Evolutionary conservation across 768 basidiomycete genomes (phyloP).

Genomic region (Kwoniella sp.): DNA sequence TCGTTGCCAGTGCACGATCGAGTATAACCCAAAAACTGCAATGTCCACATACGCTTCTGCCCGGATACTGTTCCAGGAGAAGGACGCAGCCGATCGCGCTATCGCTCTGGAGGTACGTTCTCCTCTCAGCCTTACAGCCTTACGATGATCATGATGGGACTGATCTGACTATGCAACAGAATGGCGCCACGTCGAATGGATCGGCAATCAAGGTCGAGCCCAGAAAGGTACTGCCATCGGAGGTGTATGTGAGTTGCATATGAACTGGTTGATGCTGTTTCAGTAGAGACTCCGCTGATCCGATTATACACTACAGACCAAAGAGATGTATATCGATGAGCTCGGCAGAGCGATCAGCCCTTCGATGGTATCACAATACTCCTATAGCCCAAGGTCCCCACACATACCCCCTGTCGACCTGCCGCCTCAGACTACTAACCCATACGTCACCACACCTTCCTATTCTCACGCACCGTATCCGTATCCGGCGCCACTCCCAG

Average conservation of each 20-base stretch:
- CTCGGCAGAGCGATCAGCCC: constrained; percentile 33
- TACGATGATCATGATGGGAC: constrained; percentile 22
- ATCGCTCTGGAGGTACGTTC: constrained; percentile 35
- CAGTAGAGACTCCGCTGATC: constrained; percentile 8
- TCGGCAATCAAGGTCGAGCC: constrained; percentile 35
- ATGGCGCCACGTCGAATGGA: constrained; percentile 30
- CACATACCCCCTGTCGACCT: not conserved
- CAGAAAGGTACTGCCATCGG: constrained; percentile 33
- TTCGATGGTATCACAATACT: constrained; percentile 39
- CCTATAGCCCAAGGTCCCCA: constrained; percentile 25
- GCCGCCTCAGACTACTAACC: not conserved
- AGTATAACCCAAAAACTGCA: constrained; percentile 26
- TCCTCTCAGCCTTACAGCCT: too few species aligned
- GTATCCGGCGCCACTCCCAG: not conserved
- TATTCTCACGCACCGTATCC: constrained; percentile 1
- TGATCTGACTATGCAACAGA: constrained; percentile 28
- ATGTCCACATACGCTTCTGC: constrained; percentile 30
- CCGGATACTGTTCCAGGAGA: constrained; percentile 28
- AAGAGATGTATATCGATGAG: constrained; percentile 40
- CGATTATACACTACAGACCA: constrained; percentile 16
- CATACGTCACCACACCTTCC: not conserved
- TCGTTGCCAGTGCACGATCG: constrained; percentile 24
- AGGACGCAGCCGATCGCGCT: constrained; percentile 26
- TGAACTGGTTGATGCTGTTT: not conserved
- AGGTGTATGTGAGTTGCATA: constrained; percentile 33